Evolutionary conservation across 306 rosid genomes (phyloP), one percentile per base, ranked within the genome.

Genomic region (Hippophae gyantsensis): DNA sequence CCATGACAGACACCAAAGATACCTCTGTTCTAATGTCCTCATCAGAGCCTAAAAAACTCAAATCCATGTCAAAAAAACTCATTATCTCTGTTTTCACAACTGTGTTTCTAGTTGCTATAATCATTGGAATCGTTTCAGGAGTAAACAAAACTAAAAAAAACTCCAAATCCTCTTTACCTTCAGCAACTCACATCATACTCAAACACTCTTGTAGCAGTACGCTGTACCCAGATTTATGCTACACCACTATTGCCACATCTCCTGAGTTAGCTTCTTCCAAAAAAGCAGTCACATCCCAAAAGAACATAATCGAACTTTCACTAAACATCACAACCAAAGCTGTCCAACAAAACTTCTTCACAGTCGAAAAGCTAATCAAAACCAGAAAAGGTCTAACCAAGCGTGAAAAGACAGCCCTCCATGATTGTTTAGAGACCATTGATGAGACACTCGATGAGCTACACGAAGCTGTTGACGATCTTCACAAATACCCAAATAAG

Each of bases 121-220:
- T 32, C 38, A 32, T 32, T 32, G 38, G 38, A 32, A 32, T 32
- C 38, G 38, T 32, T 32, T 32, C 38, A 32, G 38, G 38, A 32
- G 4, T 32, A 32, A 32, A 32, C 38, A 32, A 32, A 32, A 1
- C 38, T 4, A 2, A 32, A 32, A 32, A 32, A 32, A 32, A 32
- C 5, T 32, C 38, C 5, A 32, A 32, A 32, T 32, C 38, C 38
- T 32, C 38, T 32, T 32, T 32, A 4, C 38, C 38, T 32, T 32
- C 38, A 32, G 53, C 53, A 49, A 23, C 53, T 49, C 53, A 49
- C 53, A 6, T 23, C 53, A 49, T 49, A 5, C n/a, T 49, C 53
- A 49, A 49, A 49, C 14, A 14, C 53, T 49, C 53, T 12, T 49
- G 53, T 23, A 49, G 53, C 53, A 49, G 53, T 18, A 49, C 53